Evolutionary conservation across 768 basidiomycete genomes (phyloP), one percentile per base, ranked within the genome.

Genomic region (Plicaturopsis crispa): DNA sequence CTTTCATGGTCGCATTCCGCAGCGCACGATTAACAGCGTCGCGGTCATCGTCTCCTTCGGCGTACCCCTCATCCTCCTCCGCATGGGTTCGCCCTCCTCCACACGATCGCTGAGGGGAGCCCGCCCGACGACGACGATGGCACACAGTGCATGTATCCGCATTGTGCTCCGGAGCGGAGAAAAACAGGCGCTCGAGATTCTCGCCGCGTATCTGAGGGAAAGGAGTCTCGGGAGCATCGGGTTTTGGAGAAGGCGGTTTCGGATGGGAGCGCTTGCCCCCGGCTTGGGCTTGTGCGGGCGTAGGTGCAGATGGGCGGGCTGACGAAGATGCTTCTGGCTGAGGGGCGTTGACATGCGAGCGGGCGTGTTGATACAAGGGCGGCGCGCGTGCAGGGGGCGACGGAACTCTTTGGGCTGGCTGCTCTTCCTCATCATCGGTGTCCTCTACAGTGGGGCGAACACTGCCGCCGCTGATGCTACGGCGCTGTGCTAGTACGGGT

Each of bases 161-260:
- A 46, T 88, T 76, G 47, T 91, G 88, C 31, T 77, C 78, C 3
- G 84, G 82, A 2, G 81, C 77, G 33, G 78, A 78, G 59, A 87
- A 89, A 63, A 93, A 91, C 36, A 92, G 59, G 0, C 73, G 69
- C 52, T 94, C 88, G 26, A 90, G 70, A 31, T 73, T 77, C 31
- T 76, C 75, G 6, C 85, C 88, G 16, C 84, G 76, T 32, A 92
- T 91, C 42, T 78, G 75, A 1, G 91, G 91, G 63, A 96, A 90
- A 1, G 85, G 80, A 0, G 78, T 69, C 19, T 64, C 66, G 6
- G 48, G 44, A 32, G 55, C 56, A n/a, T 31, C 36, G 19, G 31
- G 30, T 30, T 26, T 32, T 17, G 28, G 35, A 10, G 24, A 35
- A 41, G 42, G 34, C 38, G 34, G 32, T 43, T 33, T 42, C 46